Evolutionary conservation across 768 basidiomycete genomes (phyloP).

Genomic region (Termitomyces sp.): DNA sequence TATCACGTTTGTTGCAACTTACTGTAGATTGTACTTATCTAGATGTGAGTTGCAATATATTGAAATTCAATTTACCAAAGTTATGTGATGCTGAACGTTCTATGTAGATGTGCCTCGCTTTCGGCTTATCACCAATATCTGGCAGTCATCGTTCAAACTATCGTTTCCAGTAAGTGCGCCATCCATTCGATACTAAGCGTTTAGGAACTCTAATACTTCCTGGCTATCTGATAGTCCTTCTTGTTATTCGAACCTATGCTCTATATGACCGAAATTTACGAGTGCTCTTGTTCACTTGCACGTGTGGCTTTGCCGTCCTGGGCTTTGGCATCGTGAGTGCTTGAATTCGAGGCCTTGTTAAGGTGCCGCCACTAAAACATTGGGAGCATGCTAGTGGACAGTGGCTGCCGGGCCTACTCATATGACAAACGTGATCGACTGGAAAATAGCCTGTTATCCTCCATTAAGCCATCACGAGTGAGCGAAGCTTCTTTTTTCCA

Average conservation of each 20-base stretch:
- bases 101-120: conserved; percentile 25
- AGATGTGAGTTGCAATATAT: conserved; percentile 7
- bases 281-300: conserved; percentile 18
- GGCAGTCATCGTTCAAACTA: conserved; percentile 30
- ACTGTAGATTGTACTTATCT: no score
- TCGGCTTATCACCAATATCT: conserved; percentile 26
- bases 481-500: background rate
- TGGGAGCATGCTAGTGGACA: background rate
- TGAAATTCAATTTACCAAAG: no score
- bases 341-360: no score
- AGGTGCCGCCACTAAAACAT: background rate
- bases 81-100: no score
- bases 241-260: conserved; percentile 38
- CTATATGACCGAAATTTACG: no score
- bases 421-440: background rate
- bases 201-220: no score
- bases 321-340: conserved; percentile 18
- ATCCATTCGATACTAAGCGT: no score
- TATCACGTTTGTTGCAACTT: no score
- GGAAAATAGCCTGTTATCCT: background rate
- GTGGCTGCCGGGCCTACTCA: background rate
- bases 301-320: conserved; percentile 24
- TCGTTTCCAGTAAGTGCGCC: conserved; percentile 32
- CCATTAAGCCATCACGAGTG: background rate
- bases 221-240: no score